Evolutionary conservation across 495 filamentous ascomycete species (phyloP), one percentile per base, ranked within the genome.

Genomic region (Polyplosphaeria fusca): DNA sequence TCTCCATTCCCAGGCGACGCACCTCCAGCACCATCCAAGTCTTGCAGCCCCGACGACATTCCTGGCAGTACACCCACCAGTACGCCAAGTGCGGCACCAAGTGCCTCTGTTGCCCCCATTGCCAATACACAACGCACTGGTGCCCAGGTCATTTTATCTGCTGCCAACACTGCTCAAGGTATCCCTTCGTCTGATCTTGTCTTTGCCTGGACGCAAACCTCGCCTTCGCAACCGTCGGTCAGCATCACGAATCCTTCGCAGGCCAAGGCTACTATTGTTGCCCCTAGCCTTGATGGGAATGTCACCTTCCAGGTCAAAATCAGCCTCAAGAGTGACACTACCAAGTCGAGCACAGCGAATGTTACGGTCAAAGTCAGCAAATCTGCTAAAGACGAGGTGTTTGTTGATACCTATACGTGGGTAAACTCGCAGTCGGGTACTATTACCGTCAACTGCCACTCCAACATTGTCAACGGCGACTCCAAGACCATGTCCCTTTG

Each of bases 1-100:
- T 40, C 52, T 23, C 68, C 68, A 4, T 70, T 66, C 51, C 68
- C 68, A 9, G 65, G 54, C 27, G 58, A 64, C 22, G 22, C 62
- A 2, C 55, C 55, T 39, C 48, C 60, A 14, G 47, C 28, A 7
- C 42, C 60, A 1, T 16, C 41, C 14, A 24, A 38, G 55, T 32
- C 37, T 22, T 64, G 55, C 47, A 52, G 20, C 16, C 50, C 50
- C 13, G 47, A 25, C 11, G 47, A 19, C 49, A 52, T 18, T 14
- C 16, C 39, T 14, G 47, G n/a, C 44, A 41, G 12, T 14, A 28
- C 27, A 11, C 25, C 39, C 18, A 24, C 47, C 11, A 24, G 20
- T 7, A 28, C 47, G 43, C 19, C 27, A 11, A 12, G 44, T 4
- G 39, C 46, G 24, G 35, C 3, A n/a, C 55, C 55, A 2, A 40